These are phyloP conservation scores for Pseudogymnoascus sp. DNA, from an alignment of 2,329 filamentous ascomycete genomes.

Conservation along the genomic window DNA sequence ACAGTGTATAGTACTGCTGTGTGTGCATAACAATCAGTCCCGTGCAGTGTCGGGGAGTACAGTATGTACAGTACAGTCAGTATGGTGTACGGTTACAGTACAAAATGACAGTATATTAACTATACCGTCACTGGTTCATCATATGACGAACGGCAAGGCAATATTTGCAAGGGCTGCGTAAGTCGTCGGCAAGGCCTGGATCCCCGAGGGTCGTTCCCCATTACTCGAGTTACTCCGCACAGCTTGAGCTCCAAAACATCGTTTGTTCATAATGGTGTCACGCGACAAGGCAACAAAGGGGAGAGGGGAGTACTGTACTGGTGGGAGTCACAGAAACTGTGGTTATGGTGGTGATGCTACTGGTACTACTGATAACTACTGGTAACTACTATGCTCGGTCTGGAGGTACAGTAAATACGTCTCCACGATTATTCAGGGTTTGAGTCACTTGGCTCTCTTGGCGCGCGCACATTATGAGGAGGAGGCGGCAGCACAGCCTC, in stretches of 20 bases:
- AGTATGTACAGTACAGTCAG: background rate
- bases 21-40: too few species aligned
- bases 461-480: background rate
- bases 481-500: slow-evolving; percentile 1
- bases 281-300: background rate
- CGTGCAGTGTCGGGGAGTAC: too few species aligned
- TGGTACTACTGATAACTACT: background rate
- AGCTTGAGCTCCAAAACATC: background rate
- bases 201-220: background rate
- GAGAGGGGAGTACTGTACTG: too few species aligned
- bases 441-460: background rate
- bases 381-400: background rate
- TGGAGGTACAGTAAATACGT: background rate
- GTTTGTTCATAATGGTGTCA: background rate
- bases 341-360: too few species aligned
- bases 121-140: background rate
- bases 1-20: too few species aligned
- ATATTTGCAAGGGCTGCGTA: background rate
- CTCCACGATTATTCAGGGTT: background rate
- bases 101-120: too few species aligned
- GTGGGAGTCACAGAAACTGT: too few species aligned
- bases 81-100: too few species aligned
- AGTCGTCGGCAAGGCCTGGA: background rate
- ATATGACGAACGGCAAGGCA: background rate
- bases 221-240: too few species aligned